A percentile compares a stretch with the other conserved stretches of the same genome.
Conservation (phyloP, 306 rosid species). For the Begonia masoniana region DNA sequence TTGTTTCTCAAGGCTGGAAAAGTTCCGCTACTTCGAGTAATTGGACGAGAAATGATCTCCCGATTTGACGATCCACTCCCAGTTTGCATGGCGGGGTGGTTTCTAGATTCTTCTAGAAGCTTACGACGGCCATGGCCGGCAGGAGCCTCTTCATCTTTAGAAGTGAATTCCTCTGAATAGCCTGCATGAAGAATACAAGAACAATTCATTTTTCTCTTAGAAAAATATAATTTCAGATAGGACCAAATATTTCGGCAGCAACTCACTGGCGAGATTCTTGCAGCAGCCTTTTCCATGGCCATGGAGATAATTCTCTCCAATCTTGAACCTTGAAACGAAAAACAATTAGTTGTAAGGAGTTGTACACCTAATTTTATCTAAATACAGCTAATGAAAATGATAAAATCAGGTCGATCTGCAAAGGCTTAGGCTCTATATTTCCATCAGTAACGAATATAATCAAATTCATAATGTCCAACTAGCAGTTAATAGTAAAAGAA, state of each 20-base stretch:
- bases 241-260: not conserved
- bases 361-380: not conserved
- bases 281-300: slow-evolving; percentile 17
- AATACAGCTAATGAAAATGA: too few species aligned
- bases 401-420: too few species aligned
- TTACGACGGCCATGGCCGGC: slow-evolving; percentile 35
- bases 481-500: slow-evolving; percentile 13
- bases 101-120: slow-evolving; percentile 51
- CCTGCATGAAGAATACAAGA: slow-evolving; percentile 21
- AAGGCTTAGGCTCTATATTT: too few species aligned
- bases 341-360: slow-evolving; percentile 14
- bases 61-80: slow-evolving; percentile 9
- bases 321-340: slow-evolving; percentile 33
- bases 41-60: slow-evolving; percentile 31
- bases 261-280: slow-evolving; percentile 40
- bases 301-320: slow-evolving; percentile 18
- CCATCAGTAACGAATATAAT: too few species aligned
- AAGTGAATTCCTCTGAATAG: slow-evolving; percentile 18
- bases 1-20: slow-evolving; percentile 46
- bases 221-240: not conserved
- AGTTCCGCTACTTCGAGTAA: slow-evolving; percentile 54
- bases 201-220: slow-evolving; percentile 4
- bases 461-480: too few species aligned
- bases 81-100: slow-evolving; percentile 59
- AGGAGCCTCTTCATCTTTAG: slow-evolving; percentile 12